These are phyloP conservation scores for sorghum (Sorghum bicolor) DNA, from an alignment of 176 grass and related monocot species.

Conservation along the genomic window Sorghum_bicolor_NCBIv3 NC_012871.2:14383001-14383500, in stretches of 20 bases:
- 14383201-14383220: neutral
- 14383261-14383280: neutral
- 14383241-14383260: neutral
- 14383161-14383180: conserved; percentile 6
- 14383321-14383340: neutral
- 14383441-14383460: too few species aligned
- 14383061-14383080: neutral
- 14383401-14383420: too few species aligned
- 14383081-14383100: neutral
- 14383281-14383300: neutral
- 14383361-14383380: neutral
- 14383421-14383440: too few species aligned
- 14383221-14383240: neutral
- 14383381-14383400: too few species aligned
- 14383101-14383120: neutral
- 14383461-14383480: too few species aligned
- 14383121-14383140: neutral
- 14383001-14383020: too few species aligned
- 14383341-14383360: neutral
- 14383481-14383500: too few species aligned
- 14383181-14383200: conserved; percentile 3
- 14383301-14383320: neutral
- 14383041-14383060: neutral
- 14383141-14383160: neutral
- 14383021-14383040: neutral